Evolutionary conservation across 176 grass and related monocot species (phyloP), one percentile per base, ranked within the genome.

Genomic region (Triticum dicoccoides): DNA sequence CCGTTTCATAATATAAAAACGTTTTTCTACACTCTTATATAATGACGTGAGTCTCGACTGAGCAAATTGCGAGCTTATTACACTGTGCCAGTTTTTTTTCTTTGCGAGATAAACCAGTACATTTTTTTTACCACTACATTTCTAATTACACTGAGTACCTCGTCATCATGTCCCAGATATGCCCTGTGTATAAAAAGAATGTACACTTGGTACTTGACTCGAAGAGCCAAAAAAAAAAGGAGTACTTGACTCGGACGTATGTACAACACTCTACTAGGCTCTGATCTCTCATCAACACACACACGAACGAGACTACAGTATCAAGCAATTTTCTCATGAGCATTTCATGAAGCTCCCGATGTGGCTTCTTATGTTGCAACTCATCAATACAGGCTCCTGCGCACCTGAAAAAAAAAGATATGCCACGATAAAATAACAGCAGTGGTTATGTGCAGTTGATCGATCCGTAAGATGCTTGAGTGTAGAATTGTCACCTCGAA

Each of bases 401-500:
- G 88, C 15, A 92, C 88, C 93, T 92, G 86, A 20, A 90, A 47
- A 30, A 20, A 32, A 0, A 18, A 29, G 3, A 44, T 61, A 21
- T 32, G 62, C 75, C 27, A 92, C n/a, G 52, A 69, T 47, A 6
- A 41, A 30, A 52, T 15, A 13, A 47, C 44, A 47, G 44, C 44
- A 10, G 2, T 42, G 1, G 4, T 45, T 25, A 6, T 45, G 45
- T 24, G 23, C 72, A 4, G 44, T 45, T 32, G 24, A 10, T 76
- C 25, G 14, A 15, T 47, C 11, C 20, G 14, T 6, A 0, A 51
- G 73, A 69, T 69, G 70, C 69, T 9, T 25, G 6, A 12, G 71
- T 2, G 4, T 15, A 49, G 13, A 20, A 32, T 2, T 37, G 66
- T 76, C 11, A 94, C 94, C 94, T 97, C 90, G 80, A 97, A 93